phyloP scores from a whole-genome alignment of 805 yeast genomes.

The Pichia paraexigua region DNA sequence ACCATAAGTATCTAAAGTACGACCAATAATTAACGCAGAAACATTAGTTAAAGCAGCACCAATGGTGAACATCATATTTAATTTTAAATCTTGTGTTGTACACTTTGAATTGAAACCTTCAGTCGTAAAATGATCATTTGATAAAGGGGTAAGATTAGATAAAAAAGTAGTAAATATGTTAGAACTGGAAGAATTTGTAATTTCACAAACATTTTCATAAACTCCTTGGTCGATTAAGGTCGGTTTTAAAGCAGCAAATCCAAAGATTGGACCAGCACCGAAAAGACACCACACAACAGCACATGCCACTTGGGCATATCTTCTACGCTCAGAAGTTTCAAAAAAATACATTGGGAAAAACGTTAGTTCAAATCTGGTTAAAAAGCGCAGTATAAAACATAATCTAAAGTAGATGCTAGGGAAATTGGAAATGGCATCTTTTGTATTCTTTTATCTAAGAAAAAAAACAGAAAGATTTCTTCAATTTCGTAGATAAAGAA shows the following conservation, averaged over 20 bases:
- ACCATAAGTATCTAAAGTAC: slow-evolving; percentile 41
- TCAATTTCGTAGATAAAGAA: not conserved
- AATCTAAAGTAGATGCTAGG: not conserved
- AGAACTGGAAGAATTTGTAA: slow-evolving; percentile 8
- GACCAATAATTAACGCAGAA: slow-evolving; percentile 44
- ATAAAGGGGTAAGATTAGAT: not conserved
- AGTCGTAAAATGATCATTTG: slow-evolving; percentile 11
- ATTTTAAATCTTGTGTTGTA: slow-evolving; percentile 44
- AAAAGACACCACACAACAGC: slow-evolving; percentile 49
- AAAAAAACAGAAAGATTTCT: not conserved
- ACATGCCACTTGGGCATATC: slow-evolving; percentile 37
- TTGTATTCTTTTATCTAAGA: not conserved
- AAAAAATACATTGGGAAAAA: slow-evolving; percentile 25
- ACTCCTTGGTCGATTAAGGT: slow-evolving; percentile 40
- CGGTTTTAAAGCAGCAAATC: slow-evolving; percentile 54
- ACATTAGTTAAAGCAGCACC: slow-evolving; percentile 51
- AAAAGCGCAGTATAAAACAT: no score
- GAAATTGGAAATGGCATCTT: not conserved
- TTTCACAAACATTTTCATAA: slow-evolving; percentile 35
- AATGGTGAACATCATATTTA: slow-evolving; percentile 51
- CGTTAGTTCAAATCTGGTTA: not conserved
- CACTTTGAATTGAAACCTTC: slow-evolving; percentile 35
- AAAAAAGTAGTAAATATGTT: not conserved
- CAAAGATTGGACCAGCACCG: slow-evolving; percentile 52
- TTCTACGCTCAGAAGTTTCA: slow-evolving; percentile 22